Evolutionary conservation across 148 eudicot genomes (phyloP), one percentile per base, ranked within the genome.

Genomic region (Bassia scoparia): DNA sequence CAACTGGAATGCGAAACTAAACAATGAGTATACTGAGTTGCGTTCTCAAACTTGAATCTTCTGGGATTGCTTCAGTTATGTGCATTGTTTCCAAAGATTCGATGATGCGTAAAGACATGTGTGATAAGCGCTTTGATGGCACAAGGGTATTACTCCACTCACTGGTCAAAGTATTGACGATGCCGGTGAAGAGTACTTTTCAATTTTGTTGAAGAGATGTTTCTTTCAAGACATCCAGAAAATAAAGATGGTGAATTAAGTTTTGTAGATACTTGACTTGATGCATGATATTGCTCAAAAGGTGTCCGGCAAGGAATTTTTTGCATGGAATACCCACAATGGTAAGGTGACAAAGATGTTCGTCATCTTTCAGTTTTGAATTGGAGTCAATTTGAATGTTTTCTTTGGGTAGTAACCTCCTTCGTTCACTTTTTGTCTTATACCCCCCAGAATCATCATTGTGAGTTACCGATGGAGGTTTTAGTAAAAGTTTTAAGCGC

Each of bases 221-320:
- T 27, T 59, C 15, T 76, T 76, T 48, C 69, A 76, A 61, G 37
- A 75, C 30, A 34, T 69, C 3, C 33, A 8, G 12, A n/a, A 7
- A 48, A 31, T 13, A 68, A 0, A 20, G 2, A n/a, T 43, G 67
- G 17, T 27, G 33, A 20, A 43, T 21, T 20, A 33, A 7, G n/a
- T 58, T n/a, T 1, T 59, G 4, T 29, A 76, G 56, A 61, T 76
- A 31, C 74, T 61, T 31, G 65, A 69, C 21, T 21, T 76, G 14
- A 43, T 76, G 49, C 68, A 64, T 64, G 68, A 64, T 38, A 35
- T 64, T 7, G 68, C 68, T 34, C 48, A 12, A 23, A 23, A 20
- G 1, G 68, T 64, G 2, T 7, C 68, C 0, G 68, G 48, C 7
- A 64, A 64, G 29, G 68, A 64, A 13, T 7, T 64, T 23, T 64